Percentiles rank a stretch among this genome's conserved stretches.
Evolutionary conservation across 768 basidiomycete genomes (phyloP).

Genomic region (Podaxis mareebaensis): DNA sequence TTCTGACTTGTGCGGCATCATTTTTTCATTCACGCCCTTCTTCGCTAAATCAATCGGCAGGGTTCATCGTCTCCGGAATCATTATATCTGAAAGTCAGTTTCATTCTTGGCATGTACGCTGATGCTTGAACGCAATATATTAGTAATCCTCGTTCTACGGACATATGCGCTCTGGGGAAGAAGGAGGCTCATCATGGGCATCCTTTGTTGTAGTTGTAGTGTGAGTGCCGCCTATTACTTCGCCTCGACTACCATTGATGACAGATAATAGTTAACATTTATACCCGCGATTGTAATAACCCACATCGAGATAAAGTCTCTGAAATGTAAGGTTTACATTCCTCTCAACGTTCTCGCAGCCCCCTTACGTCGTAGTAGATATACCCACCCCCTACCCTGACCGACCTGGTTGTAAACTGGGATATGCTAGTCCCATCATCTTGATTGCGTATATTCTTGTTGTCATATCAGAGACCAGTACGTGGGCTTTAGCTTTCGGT

Average conservation of each 20-base stretch:
- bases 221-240: conserved; percentile 14
- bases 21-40: neutral
- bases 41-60: conserved; percentile 15
- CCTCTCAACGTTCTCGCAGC: neutral
- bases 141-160: conserved; percentile 41
- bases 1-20: conserved; percentile 31
- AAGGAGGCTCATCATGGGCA: conserved; percentile 31
- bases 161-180: conserved; percentile 48
- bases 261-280: conserved; percentile 28
- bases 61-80: conserved; percentile 37
- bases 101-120: neutral
- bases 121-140: neutral
- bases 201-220: conserved; percentile 28
- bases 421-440: conserved; percentile 35
- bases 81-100: conserved; percentile 36
- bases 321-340: conserved; percentile 29
- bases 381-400: conserved; percentile 19
- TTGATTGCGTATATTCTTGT: conserved; percentile 39
- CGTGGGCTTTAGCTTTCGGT: conserved; percentile 16
- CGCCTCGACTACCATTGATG: neutral
- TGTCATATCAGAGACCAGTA: conserved; percentile 41
- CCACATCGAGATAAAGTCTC: conserved; percentile 33
- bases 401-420: conserved; percentile 32
- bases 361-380: conserved; percentile 12
- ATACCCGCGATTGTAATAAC: conserved; percentile 32